Evolutionary conservation across 2,329 filamentous ascomycete genomes (phyloP), one percentile per base, ranked within the genome.

Genomic region (Scedosporium aurantiacum): DNA sequence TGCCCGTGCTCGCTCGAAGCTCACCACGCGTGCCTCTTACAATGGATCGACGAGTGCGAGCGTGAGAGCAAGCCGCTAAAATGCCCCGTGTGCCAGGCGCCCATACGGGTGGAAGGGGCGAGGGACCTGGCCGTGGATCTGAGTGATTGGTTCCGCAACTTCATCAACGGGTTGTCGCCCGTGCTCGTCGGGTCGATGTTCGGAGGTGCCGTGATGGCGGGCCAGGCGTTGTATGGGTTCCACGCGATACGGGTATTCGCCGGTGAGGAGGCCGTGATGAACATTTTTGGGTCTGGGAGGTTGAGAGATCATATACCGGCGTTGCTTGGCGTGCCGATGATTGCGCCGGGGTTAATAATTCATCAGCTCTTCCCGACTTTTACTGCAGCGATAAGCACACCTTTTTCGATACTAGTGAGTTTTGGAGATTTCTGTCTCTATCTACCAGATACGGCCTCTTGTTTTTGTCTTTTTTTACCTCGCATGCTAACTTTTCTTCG

Each of bases 1-100:
- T 99, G 94, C 71, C 88, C 88, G 0, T 99, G 94, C 74, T 91
- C 90, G 12, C 80, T 99, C 45, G 89, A 90, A 61, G 94, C 92
- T 1, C 94, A 99, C 71, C 91, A 97, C 72, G 83, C 85, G 63
- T 96, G 92, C 71, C 81, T 97, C 66, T 79, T 97, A 45, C 88
- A 91, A 68, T 99, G 92, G 92, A 88, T 97, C 18, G 88, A 90
- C n/a, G 91, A 96, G 70, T 84, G 91, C 70, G 91, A 97, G 74
- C 81, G 73, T 63, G 73, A 82, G 70, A 71, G 78, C 71, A 83
- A 84, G 61, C 85, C 86, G 64, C 84, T 97, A 65, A 77, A 83
- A 60, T 99, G 94, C 70, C 93, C 93, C 2, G 89, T 96, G 64
- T 99, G 94, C 81, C 94, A 96, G 72, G 82, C 85, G 1, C 82